Evolutionary conservation across 192 early-diverging fungal species (phyloP), one percentile per base, ranked within the genome.

Genomic region (Endogone sp.): DNA sequence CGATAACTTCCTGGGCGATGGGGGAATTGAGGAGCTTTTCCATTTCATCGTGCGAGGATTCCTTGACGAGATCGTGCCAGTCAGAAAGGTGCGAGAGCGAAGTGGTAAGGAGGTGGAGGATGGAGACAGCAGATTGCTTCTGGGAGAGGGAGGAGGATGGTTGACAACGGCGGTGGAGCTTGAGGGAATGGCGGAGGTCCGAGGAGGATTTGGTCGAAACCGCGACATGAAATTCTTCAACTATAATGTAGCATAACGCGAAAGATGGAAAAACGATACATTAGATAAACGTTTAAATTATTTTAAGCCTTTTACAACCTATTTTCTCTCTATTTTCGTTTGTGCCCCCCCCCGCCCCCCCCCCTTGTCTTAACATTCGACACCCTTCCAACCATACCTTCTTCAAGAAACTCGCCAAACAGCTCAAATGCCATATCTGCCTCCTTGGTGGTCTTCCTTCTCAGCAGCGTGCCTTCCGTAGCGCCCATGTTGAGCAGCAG

Each of bases 351-450:
- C n/a, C n/a, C n/a, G n/a, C n/a, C n/a, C n/a, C n/a, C n/a, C n/a
- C n/a, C n/a, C n/a, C n/a, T n/a, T n/a, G n/a, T n/a, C n/a, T n/a
- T n/a, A 21, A 49, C n/a, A 69, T 60, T 21, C 26, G 10, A 62
- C 8, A 54, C 16, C 28, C 11, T 23, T 30, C 27, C 56, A 25
- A 29, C n/a, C n/a, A 31, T 76, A 80, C 83, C 81, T 84, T 98
- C 93, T 73, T 94, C 90, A 29, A 97, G 70, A 73, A 98, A 97
- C 80, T 97, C 95, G 25, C 93, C 96, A 90, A 98, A 96, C 59
- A 98, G 82, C 30, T 85, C 87, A 79, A 96, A 96, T 21, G 95
- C 94, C 21, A 89, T 80, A 68, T 94, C 87, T 11, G 95, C 91
- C 29, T 94, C 94, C 49, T 84, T 79, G 2, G 94, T 90, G 21